Conservation (phyloP, 2,329 filamentous ascomycete species). For the Pseudovirgaria hyperparasitica region DNA sequence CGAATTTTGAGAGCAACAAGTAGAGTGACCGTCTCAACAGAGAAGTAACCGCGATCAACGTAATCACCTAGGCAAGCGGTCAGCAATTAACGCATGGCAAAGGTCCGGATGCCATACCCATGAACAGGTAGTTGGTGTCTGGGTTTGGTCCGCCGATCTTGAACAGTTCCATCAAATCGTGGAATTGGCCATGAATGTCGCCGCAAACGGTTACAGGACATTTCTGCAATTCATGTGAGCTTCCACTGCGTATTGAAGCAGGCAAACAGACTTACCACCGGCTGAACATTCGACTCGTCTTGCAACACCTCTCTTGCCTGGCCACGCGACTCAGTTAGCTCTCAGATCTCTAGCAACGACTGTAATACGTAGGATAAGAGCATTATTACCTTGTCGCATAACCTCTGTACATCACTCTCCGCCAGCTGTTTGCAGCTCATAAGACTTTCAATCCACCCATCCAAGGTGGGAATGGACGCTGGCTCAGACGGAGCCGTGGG, state of each 20-base stretch:
- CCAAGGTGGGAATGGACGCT: slow-evolving; percentile 79
- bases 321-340: slow-evolving; percentile 6
- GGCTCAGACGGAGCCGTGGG: slow-evolving; percentile 70
- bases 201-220: slow-evolving; percentile 98
- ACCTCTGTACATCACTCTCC: slow-evolving; percentile 85
- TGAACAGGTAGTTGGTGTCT: slow-evolving; percentile 98
- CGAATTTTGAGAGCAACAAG: slow-evolving; percentile 95
- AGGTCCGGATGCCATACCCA: slow-evolving; percentile 50
- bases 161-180: slow-evolving; percentile 98
- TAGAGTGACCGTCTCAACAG: slow-evolving; percentile 92
- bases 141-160: slow-evolving; percentile 97
- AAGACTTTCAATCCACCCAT: slow-evolving; percentile 96
- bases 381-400: slow-evolving; percentile 91
- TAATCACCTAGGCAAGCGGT: slow-evolving; percentile 67
- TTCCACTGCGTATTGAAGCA: neutral
- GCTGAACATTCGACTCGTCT: slow-evolving; percentile 97
- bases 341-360: neutral
- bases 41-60: slow-evolving; percentile 97
- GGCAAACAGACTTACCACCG: slow-evolving; percentile 58
- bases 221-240: slow-evolving; percentile 43
- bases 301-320: slow-evolving; percentile 92
- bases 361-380: slow-evolving; percentile 2
- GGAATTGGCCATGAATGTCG: slow-evolving; percentile 98
- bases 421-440: slow-evolving; percentile 98
- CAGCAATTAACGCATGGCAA: slow-evolving; percentile 6